These are phyloP conservation scores for Penicillium paxilli DNA, from an alignment of 495 filamentous ascomycete genomes.

Conservation along the genomic window DNA sequence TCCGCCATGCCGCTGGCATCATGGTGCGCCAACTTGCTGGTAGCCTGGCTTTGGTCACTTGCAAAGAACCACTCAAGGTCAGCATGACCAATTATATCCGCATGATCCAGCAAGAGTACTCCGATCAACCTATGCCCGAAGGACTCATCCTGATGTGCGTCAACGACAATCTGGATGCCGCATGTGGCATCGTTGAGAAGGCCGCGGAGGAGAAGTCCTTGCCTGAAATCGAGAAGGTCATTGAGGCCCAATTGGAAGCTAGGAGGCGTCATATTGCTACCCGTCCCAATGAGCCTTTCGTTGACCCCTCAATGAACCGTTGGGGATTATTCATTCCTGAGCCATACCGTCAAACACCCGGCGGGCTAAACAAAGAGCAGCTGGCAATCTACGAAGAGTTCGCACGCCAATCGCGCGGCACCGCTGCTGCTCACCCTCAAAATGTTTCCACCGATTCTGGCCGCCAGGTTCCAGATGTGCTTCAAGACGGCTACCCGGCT, in stretches of 20 bases:
- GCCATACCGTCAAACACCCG: conserved; percentile 77
- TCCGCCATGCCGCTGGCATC: conserved; percentile 80
- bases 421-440: conserved; percentile 51
- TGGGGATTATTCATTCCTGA: conserved; percentile 89
- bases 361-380: conserved; percentile 86
- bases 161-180: conserved; percentile 93
- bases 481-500: conserved; percentile 80
- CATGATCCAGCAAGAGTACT: conserved; percentile 63
- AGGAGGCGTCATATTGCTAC: conserved; percentile 70
- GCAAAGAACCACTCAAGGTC: conserved; percentile 91
- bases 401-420: conserved; percentile 71
- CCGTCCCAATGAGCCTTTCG: conserved; percentile 77
- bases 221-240: conserved; percentile 89
- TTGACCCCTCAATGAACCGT: conserved; percentile 74
- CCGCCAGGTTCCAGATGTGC: conserved; percentile 67
- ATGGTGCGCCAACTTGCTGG: conserved; percentile 92
- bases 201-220: conserved; percentile 91
- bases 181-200: conserved; percentile 89
- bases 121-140: conserved; percentile 79
- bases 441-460: conserved; percentile 60
- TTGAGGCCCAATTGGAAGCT: conserved; percentile 71
- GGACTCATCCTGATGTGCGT: conserved; percentile 94
- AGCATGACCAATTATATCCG: conserved; percentile 97
- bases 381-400: conserved; percentile 97
- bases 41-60: conserved; percentile 92